Evolutionary conservation across 768 basidiomycete genomes (phyloP).

Genomic region (Leccinum longicurvipes): DNA sequence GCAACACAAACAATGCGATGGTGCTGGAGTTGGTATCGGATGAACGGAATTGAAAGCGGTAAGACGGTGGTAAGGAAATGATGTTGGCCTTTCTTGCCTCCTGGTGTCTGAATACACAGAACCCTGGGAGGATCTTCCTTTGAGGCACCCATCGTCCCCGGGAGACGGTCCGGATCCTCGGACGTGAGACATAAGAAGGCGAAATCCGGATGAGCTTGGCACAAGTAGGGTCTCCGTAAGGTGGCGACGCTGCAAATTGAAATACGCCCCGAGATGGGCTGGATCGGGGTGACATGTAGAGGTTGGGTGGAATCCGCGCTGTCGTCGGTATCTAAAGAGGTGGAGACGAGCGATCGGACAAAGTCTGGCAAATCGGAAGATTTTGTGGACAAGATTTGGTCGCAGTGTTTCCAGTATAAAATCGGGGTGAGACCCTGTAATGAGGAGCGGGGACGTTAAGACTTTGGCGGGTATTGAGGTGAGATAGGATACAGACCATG

Average conservation of each 20-base stretch:
- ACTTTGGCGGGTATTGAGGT: no score
- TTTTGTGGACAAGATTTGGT: slow-evolving; percentile 43
- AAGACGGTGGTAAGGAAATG: slow-evolving; percentile 48
- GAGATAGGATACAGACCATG: no score
- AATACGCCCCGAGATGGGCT: slow-evolving; percentile 38
- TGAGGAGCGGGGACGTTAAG: neutral
- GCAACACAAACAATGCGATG: slow-evolving; percentile 44
- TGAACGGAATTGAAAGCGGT: slow-evolving; percentile 47
- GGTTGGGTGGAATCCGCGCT: neutral
- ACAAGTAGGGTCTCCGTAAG: slow-evolving; percentile 11
- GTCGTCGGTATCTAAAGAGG: neutral
- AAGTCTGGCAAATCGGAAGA: slow-evolving; percentile 47
- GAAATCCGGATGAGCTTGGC: neutral
- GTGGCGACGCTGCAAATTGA: slow-evolving; percentile 36
- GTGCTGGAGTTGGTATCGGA: slow-evolving; percentile 36
- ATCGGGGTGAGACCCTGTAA: slow-evolving; percentile 69
- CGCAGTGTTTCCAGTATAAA: slow-evolving; percentile 64
- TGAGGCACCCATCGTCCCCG: neutral
- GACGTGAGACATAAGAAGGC: slow-evolving; percentile 20
- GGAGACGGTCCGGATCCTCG: neutral
- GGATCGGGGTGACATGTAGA: slow-evolving; percentile 12
- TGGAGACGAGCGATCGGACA: slow-evolving; percentile 16
- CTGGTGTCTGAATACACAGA: slow-evolving; percentile 27
- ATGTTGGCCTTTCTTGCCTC: slow-evolving; percentile 54
- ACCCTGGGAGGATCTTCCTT: neutral